Conservation (phyloP, 2,329 filamentous ascomycete species). For the Sclerotinia sclerotiorum region DNA sequence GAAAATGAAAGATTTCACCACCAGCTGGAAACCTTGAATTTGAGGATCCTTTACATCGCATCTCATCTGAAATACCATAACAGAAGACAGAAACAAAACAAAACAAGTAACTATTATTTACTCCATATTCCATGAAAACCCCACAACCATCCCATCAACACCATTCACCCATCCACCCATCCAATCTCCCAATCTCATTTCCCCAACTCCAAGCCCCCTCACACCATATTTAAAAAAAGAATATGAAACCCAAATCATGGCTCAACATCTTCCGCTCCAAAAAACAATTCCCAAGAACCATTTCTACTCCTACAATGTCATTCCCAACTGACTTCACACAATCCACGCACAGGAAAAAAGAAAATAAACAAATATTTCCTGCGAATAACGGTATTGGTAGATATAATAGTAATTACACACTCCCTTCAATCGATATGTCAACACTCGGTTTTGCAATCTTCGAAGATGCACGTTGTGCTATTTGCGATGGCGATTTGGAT, state of each 20-base stretch:
- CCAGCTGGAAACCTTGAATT: not conserved
- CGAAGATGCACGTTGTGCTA: not conserved
- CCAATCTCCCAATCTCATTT: not conserved
- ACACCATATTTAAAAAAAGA: not conserved
- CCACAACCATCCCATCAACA: not conserved
- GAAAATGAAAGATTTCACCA: not conserved
- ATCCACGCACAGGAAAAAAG: not conserved
- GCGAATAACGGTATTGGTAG: not conserved
- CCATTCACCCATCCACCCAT: not conserved
- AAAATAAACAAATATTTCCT: not conserved
- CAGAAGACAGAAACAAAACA: not conserved
- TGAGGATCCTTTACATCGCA: not conserved
- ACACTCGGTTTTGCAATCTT: not conserved
- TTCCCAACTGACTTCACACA: conserved; percentile 2
- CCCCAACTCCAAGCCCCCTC: not conserved
- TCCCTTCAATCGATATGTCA: not conserved
- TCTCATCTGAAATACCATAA: not conserved
- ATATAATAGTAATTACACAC: not conserved
- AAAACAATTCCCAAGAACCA: not conserved
- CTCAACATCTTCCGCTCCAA: not conserved
- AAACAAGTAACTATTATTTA: not conserved
- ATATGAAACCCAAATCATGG: not conserved
- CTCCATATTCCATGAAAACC: no score
- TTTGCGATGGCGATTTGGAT: not conserved
- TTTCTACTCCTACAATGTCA: not conserved